Conservation (phyloP, 805 yeast species). For the Candida dajiaensis region DNA sequence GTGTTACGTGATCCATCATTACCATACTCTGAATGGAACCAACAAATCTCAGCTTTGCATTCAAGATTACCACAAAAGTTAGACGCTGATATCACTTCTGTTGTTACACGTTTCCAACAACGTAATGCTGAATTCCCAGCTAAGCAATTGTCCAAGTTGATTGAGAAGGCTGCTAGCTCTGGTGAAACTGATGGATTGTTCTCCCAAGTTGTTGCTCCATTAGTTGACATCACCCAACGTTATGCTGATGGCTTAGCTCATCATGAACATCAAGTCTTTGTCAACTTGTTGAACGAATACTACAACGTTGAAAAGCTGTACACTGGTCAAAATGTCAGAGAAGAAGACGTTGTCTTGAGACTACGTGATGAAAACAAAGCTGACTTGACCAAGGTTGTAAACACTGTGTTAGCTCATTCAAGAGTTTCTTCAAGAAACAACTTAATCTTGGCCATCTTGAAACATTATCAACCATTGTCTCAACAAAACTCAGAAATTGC, state of each 20-base stretch:
- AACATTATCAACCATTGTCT: slow-evolving; percentile 73
- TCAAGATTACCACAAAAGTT: slow-evolving; percentile 79
- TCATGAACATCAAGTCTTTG: slow-evolving; percentile 78
- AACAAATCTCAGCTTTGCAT: slow-evolving; percentile 84
- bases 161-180: slow-evolving; percentile 54
- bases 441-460: slow-evolving; percentile 77
- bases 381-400: slow-evolving; percentile 66
- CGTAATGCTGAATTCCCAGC: slow-evolving; percentile 91
- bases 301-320: slow-evolving; percentile 73
- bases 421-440: slow-evolving; percentile 92
- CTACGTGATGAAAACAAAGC: slow-evolving; percentile 85
- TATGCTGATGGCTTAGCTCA: slow-evolving; percentile 72
- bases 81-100: slow-evolving; percentile 57
- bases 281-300: slow-evolving; percentile 63
- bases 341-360: slow-evolving; percentile 82
- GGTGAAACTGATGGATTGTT: slow-evolving; percentile 49
- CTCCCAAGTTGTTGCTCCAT: slow-evolving; percentile 61
- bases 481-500: slow-evolving; percentile 69
- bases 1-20: slow-evolving; percentile 73
- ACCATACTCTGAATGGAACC: slow-evolving; percentile 91
- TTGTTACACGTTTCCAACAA: slow-evolving; percentile 58
- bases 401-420: slow-evolving; percentile 78
- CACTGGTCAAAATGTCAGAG: slow-evolving; percentile 68
- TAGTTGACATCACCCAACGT: slow-evolving; percentile 60
- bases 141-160: slow-evolving; percentile 65